phyloP scores from a whole-genome alignment of 306 rosid species.

The Pyrus bretschneideri region DNA sequence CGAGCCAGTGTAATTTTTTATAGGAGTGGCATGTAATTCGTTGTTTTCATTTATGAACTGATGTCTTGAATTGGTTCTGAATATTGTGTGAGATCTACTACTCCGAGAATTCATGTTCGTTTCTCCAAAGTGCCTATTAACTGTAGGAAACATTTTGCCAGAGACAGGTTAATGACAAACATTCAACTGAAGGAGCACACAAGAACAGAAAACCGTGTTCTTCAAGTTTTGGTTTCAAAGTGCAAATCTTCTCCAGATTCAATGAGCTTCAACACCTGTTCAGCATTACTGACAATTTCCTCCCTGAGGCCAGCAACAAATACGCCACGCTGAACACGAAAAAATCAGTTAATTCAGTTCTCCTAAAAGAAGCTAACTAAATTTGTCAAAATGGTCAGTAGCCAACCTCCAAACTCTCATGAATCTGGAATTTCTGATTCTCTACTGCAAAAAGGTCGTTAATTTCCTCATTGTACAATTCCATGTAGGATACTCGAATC shows the following conservation, averaged over 20 bases:
- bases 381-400: background rate
- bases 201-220: background rate
- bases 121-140: conserved; percentile 91
- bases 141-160: conserved; percentile 33
- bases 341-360: conserved; percentile 17
- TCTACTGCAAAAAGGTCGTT: conserved; percentile 79
- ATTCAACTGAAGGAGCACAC: background rate
- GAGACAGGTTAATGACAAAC: conserved; percentile 5
- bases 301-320: conserved; percentile 89
- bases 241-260: conserved; percentile 81
- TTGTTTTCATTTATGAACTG: too few relatives aligned
- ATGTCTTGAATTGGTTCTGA: conserved; percentile 31
- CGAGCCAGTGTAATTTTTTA: too few relatives aligned
- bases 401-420: conserved; percentile 96
- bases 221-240: conserved; percentile 8
- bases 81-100: conserved; percentile 96
- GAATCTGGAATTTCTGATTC: conserved; percentile 88
- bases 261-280: conserved; percentile 73
- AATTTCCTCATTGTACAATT: conserved; percentile 92
- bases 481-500: conserved; percentile 89
- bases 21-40: too few relatives aligned
- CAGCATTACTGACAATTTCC: conserved; percentile 75
- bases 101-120: conserved; percentile 92
- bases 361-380: background rate
- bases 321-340: conserved; percentile 62